Percentiles rank a stretch among this genome's conserved stretches.
phyloP scores from a whole-genome alignment of 2,329 filamentous ascomycete genomes.

The Penicillium sp. region DNA sequence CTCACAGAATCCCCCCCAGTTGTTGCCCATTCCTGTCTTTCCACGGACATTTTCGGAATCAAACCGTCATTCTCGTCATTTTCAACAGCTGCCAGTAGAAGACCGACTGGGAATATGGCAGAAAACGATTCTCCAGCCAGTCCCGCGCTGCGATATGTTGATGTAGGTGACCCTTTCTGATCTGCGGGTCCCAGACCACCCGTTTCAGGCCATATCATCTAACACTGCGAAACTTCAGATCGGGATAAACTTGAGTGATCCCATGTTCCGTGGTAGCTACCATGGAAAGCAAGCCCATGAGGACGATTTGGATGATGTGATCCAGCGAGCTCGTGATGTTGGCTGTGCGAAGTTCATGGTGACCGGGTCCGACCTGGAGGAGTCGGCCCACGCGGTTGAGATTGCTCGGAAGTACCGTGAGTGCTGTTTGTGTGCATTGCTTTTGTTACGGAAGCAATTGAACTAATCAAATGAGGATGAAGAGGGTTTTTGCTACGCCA shows the following conservation, averaged over 20 bases:
- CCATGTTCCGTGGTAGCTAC: conserved; percentile 81
- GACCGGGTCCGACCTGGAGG: conserved; percentile 81
- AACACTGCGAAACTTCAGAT: conserved; percentile 50
- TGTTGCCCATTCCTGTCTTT: too few species aligned
- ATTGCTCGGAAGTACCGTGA: conserved; percentile 72
- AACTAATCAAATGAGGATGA: too few species aligned
- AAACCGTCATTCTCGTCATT: too few species aligned
- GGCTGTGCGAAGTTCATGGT: conserved; percentile 90
- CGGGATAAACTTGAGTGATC: conserved; percentile 93
- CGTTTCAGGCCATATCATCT: not conserved
- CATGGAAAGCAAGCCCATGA: conserved; percentile 67
- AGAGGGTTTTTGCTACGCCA: conserved; percentile 83
- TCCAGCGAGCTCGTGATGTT: conserved; percentile 71
- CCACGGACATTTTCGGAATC: not conserved
- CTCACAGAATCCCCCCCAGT: too few species aligned
- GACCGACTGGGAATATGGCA: too few species aligned
- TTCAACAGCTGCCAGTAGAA: conserved; percentile 12
- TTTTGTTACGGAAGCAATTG: too few species aligned
- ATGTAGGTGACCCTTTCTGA: conserved; percentile 37
- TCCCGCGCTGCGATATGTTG: conserved; percentile 45
- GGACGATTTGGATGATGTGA: conserved; percentile 57
- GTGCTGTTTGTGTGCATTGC: too few species aligned
- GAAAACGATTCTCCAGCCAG: too few species aligned
- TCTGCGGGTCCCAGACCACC: not conserved
- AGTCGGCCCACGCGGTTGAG: conserved; percentile 70